Evolutionary conservation across 768 basidiomycete genomes (phyloP), one percentile per base, ranked within the genome.

Genomic region (Peribolospora baueri): DNA sequence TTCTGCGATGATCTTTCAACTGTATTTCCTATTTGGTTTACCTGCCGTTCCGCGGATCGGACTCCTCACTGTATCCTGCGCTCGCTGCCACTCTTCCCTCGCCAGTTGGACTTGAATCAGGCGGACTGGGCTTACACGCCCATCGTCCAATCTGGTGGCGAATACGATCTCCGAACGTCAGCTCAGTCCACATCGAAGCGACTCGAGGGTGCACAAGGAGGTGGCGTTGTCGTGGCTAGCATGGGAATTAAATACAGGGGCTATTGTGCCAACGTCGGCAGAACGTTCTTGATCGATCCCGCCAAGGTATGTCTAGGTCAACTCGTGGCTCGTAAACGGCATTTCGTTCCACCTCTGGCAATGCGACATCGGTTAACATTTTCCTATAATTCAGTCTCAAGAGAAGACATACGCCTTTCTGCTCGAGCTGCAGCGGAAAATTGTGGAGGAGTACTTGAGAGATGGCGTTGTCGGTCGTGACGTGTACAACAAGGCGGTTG

Each of bases 241-340:
- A 75, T 93, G 59, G 91, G 90, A 38, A 73, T 97, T 66, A 77
- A 86, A 38, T 95, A 91, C 69, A 90, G 81, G 64, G 81, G 80
- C 0, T 97, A 98, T 61, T 87, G 86, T 64, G 78, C 83, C 39
- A 91, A 87, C 65, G 76, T 95, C 60, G 88, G 84, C 4, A 75
- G 91, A 48, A 95, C 84, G 2, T 90, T 93, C 68, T 84, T 95
- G 61, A 88, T 97, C 45, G 87, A 91, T 64, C 91, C 91, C 2
- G 80, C 80, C 59, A 79, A 82, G 63, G 87, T 88, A 39, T 48
- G 68, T 63, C 1, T 13, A n/a, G 4, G 0, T 11, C 2, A 45
- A 25, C 25, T 25, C 25, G 25, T 25, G 25, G 25, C 25, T 25
- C 25, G 25, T 25, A 25, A 58, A 57, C 68, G 63, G 49, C 10